Evolutionary conservation across 257 asterid genomes (phyloP).

Genomic region (Striga asiatica): DNA sequence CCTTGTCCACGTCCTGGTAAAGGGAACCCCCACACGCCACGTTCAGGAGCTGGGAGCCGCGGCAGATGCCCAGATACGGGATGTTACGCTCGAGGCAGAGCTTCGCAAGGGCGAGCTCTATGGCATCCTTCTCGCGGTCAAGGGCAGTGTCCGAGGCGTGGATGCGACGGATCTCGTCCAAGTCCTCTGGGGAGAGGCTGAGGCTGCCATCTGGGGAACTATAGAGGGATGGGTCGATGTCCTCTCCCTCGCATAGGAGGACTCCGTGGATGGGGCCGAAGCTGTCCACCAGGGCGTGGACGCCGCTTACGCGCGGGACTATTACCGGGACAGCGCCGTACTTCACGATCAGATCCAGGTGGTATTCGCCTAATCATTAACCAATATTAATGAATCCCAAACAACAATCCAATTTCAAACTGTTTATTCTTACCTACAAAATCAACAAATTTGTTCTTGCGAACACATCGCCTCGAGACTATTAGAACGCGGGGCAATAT

Average conservation of each 20-base stretch:
- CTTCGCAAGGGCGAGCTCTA: constrained; percentile 65
- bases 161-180: constrained; percentile 45
- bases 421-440: constrained; percentile 55
- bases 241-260: constrained; percentile 86
- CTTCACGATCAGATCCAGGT: constrained; percentile 64
- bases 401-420: not conserved
- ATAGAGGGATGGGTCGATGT: constrained; percentile 67
- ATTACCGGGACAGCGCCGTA: constrained; percentile 79
- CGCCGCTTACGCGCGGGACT: constrained; percentile 75
- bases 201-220: constrained; percentile 45
- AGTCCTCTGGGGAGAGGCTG: constrained; percentile 37
- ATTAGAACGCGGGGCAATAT: constrained; percentile 65
- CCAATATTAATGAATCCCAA: not conserved
- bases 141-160: constrained; percentile 69
- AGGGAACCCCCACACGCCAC: constrained; percentile 93
- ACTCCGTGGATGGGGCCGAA: constrained; percentile 90
- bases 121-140: constrained; percentile 69
- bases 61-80: constrained; percentile 79
- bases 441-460: constrained; percentile 71
- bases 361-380: constrained; percentile 68
- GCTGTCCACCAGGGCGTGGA: constrained; percentile 55
- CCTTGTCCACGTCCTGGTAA: constrained; percentile 67
- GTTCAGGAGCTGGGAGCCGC: constrained; percentile 82
- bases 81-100: constrained; percentile 80
- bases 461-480: constrained; percentile 57